A percentile compares a stretch with the other conserved stretches of the same genome.
These are phyloP conservation scores for Peziza echinospora DNA, from an alignment of 495 filamentous ascomycete species.

Conservation along the genomic window DNA sequence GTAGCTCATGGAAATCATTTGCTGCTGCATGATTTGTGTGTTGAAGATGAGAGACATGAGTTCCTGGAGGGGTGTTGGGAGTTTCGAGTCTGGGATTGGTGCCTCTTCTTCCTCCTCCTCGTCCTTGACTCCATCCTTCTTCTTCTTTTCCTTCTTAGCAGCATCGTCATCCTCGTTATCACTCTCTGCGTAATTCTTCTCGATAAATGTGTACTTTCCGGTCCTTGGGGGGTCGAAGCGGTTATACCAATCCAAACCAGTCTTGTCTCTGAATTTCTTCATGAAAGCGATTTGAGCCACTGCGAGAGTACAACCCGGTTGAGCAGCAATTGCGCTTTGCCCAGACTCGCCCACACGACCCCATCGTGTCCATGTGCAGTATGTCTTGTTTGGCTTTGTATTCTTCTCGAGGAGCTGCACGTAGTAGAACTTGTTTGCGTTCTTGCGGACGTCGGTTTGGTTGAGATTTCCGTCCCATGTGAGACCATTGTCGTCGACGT, in stretches of 20 bases:
- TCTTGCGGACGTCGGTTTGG: constrained; percentile 34
- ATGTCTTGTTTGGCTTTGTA: constrained; percentile 3
- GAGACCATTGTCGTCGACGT: constrained; percentile 37
- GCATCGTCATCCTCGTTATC: constrained; percentile 17
- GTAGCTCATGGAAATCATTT: constrained; percentile 49
- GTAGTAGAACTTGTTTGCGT: constrained; percentile 58
- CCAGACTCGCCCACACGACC: constrained; percentile 59
- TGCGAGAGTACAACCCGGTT: constrained; percentile 21
- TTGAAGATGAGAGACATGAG: constrained; percentile 75
- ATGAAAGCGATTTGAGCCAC: constrained; percentile 35
- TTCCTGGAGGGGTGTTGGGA: constrained; percentile 35
- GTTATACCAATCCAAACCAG: constrained; percentile 44
- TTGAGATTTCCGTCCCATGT: constrained; percentile 47
- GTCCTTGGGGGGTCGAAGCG: constrained; percentile 36
- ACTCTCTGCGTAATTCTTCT: constrained; percentile 41
- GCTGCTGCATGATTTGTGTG: constrained; percentile 16
- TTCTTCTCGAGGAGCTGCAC: constrained; percentile 27
- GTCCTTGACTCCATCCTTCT: constrained; percentile 5
- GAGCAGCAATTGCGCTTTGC: constrained; percentile 28
- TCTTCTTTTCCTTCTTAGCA: constrained; percentile 14
- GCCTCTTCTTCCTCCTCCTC: constrained; percentile 20
- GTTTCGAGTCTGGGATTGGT: constrained; percentile 27
- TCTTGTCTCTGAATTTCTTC: constrained; percentile 60
- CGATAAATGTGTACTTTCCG: constrained; percentile 57
- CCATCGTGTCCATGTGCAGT: constrained; percentile 45